Conservation (phyloP, 345 rosid genomes). For the Clarkia xantiana region DNA sequence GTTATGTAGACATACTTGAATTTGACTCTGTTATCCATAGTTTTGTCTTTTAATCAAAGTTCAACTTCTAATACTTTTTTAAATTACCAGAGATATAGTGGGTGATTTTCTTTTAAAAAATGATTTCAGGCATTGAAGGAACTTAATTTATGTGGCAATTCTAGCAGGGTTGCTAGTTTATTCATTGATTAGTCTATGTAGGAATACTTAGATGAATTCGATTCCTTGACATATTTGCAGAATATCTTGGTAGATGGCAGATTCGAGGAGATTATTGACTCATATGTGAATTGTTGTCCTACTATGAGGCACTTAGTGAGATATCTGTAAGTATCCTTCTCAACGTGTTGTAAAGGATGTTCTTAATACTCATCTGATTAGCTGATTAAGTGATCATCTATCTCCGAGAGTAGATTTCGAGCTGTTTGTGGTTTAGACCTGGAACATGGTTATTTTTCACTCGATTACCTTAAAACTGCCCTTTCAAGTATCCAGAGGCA, state of each 20-base stretch:
- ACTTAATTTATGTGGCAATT: too few species aligned
- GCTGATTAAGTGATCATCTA: conserved; percentile 6
- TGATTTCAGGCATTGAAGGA: too few species aligned
- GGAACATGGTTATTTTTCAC: conserved; percentile 51
- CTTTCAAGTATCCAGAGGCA: conserved; percentile 51
- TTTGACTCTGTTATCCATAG: too few species aligned
- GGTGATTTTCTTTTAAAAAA: too few species aligned
- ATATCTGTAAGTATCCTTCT: conserved; percentile 52
- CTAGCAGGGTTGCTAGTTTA: neutral
- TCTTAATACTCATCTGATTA: neutral
- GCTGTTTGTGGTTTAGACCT: conserved; percentile 54
- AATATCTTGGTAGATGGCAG: conserved; percentile 43
- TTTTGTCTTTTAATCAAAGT: too few species aligned
- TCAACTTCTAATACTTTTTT: too few species aligned
- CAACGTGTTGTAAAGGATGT: neutral
- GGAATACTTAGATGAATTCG: neutral
- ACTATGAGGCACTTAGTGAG: conserved; percentile 47
- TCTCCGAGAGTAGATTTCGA: conserved; percentile 38
- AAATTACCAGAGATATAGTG: too few species aligned
- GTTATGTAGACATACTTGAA: too few species aligned
- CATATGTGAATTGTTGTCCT: conserved; percentile 31
- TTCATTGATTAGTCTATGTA: neutral
- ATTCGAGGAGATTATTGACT: conserved; percentile 46
- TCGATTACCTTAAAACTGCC: conserved; percentile 70
- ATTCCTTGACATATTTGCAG: conserved; percentile 36